Evolutionary conservation across 805 yeast species (phyloP).

Genomic region (Candida ficus): DNA sequence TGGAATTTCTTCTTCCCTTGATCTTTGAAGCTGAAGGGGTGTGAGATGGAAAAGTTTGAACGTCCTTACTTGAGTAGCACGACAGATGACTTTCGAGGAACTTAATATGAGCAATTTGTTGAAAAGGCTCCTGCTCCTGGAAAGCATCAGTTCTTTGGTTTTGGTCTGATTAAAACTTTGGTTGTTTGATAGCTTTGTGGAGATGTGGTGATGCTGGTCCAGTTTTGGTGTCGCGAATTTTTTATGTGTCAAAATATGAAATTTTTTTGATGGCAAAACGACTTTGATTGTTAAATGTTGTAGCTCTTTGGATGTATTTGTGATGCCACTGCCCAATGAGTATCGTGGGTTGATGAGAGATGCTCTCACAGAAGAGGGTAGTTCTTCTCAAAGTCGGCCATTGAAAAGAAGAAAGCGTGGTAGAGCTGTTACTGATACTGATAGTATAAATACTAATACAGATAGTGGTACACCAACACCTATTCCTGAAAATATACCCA

Average conservation of each 20-base stretch:
- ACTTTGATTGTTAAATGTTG: no score
- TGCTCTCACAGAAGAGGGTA: slow-evolving; percentile 10
- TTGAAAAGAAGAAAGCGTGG: slow-evolving; percentile 19
- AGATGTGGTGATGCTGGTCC: no score
- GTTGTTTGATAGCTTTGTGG: no score
- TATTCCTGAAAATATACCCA: not conserved
- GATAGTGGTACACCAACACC: not conserved
- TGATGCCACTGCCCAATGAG: slow-evolving; percentile 17
- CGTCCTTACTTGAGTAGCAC: not conserved
- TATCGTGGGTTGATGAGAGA: slow-evolving; percentile 19
- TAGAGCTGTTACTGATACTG: no score
- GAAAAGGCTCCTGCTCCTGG: no score
- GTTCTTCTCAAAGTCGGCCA: slow-evolving; percentile 10
- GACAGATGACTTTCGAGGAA: not conserved
- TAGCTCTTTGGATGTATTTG: no score
- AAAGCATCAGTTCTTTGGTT: no score
- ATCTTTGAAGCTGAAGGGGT: not conserved
- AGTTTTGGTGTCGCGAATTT: no score
- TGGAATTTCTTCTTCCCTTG: slow-evolving; percentile 3
- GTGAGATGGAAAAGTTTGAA: slow-evolving; percentile 2
- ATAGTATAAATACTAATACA: not conserved
- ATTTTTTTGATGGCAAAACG: not conserved
- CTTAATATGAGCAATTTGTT: no score
- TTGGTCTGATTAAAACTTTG: no score
- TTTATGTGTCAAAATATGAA: not conserved